Evolutionary conservation across 176 grass and related monocot genomes (phyloP).

Genomic region (Echinochloa phyllopogon): DNA sequence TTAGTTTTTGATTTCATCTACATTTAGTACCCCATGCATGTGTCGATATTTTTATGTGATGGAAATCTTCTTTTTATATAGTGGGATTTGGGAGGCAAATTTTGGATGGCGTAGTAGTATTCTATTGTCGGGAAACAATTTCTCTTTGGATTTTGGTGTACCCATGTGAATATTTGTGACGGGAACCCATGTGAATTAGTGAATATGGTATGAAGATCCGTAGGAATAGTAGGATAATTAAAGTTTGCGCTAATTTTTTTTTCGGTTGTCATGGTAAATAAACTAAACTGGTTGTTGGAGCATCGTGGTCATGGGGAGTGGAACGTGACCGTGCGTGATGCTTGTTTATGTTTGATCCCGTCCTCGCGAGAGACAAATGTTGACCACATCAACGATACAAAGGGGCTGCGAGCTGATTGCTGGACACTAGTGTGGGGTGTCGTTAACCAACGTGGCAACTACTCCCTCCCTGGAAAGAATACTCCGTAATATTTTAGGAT

Average conservation of each 20-base stretch:
- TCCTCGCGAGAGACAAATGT: not conserved
- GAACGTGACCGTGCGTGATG: not conserved
- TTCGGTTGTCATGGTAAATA: not conserved
- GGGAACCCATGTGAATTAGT: not conserved
- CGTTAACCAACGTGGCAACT: too few species aligned
- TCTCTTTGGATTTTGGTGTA: not conserved
- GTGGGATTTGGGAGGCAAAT: too few species aligned
- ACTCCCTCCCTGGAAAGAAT: too few species aligned
- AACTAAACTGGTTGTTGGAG: not conserved
- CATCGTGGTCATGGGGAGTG: not conserved
- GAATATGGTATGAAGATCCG: constrained; percentile 2
- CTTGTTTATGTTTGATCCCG: not conserved
- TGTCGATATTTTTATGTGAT: too few species aligned
- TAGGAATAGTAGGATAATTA: too few species aligned
- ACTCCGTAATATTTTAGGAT: too few species aligned
- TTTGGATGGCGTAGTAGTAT: too few species aligned
- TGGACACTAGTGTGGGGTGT: too few species aligned
- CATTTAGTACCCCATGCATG: too few species aligned
- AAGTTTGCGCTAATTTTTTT: not conserved
- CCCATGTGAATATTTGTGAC: not conserved
- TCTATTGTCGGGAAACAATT: not conserved
- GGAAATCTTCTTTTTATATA: too few species aligned
- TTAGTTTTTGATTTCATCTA: too few species aligned
- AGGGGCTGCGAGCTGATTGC: not conserved
- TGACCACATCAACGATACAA: not conserved